A percentile compares a stretch with the other conserved stretches of the same genome.
These are phyloP conservation scores for Trichoderma afroharzianum DNA, from an alignment of 2,329 filamentous ascomycete species.

Conservation along the genomic window DNA sequence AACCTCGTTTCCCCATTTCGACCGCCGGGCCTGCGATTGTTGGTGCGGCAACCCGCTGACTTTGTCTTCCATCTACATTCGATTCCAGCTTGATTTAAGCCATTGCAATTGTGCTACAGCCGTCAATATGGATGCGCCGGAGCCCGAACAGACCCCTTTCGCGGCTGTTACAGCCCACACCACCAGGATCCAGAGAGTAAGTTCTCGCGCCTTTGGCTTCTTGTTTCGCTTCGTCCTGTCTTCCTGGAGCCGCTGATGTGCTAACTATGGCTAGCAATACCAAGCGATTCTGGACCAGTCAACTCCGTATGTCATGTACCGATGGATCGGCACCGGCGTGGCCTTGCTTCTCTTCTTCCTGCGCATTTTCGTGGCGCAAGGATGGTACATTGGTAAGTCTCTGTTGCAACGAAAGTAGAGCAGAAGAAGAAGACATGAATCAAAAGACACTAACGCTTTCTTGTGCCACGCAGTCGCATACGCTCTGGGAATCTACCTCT, in stretches of 20 bases:
- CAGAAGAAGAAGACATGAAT: neutral
- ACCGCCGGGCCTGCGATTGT: neutral
- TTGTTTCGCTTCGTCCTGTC: neutral
- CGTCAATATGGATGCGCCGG: constrained; percentile 71
- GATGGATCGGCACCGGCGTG: constrained; percentile 81
- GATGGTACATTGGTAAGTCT: constrained; percentile 90
- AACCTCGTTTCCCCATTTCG: neutral
- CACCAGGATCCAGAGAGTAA: constrained; percentile 66
- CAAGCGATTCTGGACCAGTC: constrained; percentile 92
- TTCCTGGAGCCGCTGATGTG: neutral
- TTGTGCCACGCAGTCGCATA: constrained; percentile 69
- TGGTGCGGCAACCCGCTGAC: neutral
- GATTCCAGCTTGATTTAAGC: neutral
- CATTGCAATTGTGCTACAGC: neutral
- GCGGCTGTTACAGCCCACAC: constrained; percentile 85
- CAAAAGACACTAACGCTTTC: neutral
- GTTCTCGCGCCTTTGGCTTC: constrained; percentile 21
- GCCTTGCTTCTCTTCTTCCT: constrained; percentile 79
- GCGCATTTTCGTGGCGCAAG: constrained; percentile 86
- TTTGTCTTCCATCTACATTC: neutral
- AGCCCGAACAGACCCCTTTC: constrained; percentile 89
- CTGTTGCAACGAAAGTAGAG: neutral
- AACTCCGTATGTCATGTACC: constrained; percentile 82
- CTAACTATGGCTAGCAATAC: constrained; percentile 63
- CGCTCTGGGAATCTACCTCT: constrained; percentile 94